phyloP scores from a whole-genome alignment of 2,329 filamentous ascomycete species.

The Epichloe scottii region DNA sequence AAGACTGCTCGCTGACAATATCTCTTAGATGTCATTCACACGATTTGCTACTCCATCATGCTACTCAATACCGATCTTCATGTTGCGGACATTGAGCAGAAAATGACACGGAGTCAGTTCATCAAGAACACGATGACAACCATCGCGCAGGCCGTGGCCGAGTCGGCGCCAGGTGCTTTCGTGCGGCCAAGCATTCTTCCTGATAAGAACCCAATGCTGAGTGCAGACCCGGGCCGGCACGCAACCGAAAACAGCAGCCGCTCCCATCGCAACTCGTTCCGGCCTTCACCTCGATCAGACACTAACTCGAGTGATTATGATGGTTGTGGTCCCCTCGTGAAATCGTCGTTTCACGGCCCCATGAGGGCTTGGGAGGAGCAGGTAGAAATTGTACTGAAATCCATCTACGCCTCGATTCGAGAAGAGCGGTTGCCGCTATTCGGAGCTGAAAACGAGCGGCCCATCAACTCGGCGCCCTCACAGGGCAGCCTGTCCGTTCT shows the following conservation, averaged over 20 bases:
- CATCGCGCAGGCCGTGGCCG: conserved; percentile 61
- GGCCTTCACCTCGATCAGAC: conserved; percentile 34
- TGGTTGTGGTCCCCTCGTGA: conserved; percentile 65
- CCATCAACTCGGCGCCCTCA: conserved; percentile 23
- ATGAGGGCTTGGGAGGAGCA: conserved; percentile 77
- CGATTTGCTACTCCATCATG: conserved; percentile 91
- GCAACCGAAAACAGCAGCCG: conserved; percentile 27
- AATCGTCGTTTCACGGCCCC: conserved; percentile 59
- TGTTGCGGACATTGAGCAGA: conserved; percentile 84
- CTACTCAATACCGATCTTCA: conserved; percentile 94
- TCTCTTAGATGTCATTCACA: conserved; percentile 70
- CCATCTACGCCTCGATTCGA: conserved; percentile 82
- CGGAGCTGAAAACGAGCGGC: conserved; percentile 46
- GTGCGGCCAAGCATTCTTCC: conserved; percentile 45
- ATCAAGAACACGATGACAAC: conserved; percentile 94
- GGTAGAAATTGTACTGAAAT: conserved; percentile 80
- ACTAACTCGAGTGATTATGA: conserved; percentile 33
- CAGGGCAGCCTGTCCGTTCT: conserved; percentile 61
- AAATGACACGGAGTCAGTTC: conserved; percentile 92
- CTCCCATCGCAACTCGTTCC: conserved; percentile 35
- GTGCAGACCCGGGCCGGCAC: conserved; percentile 19
- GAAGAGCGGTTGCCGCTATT: conserved; percentile 78
- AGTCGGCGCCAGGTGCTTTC: conserved; percentile 57
- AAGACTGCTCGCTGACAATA: background rate
- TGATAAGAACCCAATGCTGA: conserved; percentile 23